Percentiles rank a stretch among this genome's conserved stretches.
phyloP scores from a whole-genome alignment of 306 rosid genomes.

The Castanea crenata region DNA sequence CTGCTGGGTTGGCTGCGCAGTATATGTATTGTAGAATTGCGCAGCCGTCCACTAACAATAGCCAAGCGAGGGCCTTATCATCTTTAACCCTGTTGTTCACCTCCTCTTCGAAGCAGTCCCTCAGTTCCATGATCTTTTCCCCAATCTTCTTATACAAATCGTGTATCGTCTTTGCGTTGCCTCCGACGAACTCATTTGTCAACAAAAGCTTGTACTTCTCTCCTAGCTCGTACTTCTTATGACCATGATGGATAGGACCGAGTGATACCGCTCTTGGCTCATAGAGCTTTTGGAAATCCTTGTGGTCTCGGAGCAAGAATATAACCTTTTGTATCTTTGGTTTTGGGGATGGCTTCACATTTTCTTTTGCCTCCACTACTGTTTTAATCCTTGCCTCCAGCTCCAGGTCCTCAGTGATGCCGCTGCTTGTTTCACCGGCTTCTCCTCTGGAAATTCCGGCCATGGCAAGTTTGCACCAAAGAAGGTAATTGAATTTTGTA shows the following conservation, averaged over 20 bases:
- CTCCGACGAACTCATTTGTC: background rate
- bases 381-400: background rate
- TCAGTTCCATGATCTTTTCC: background rate
- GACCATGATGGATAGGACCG: slow-evolving; percentile 19
- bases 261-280: slow-evolving; percentile 14
- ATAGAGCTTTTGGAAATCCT: background rate
- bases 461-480: too few species aligned
- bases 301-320: background rate
- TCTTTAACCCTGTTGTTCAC: background rate
- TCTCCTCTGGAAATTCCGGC: too few species aligned
- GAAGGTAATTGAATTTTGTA: too few species aligned
- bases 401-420: too few species aligned
- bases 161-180: background rate
- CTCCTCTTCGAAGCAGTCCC: background rate
- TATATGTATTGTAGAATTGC: slow-evolving; percentile 5
- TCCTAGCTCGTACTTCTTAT: background rate
- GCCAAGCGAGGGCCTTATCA: background rate
- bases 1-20: background rate
- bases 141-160: background rate
- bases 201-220: slow-evolving; percentile 1
- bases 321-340: slow-evolving; percentile 24
- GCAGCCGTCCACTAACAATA: slow-evolving; percentile 24
- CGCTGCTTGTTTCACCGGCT: too few species aligned
- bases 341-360: too few species aligned
- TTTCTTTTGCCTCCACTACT: too few species aligned